phyloP scores from a whole-genome alignment of 2,329 filamentous ascomycete species.

The Diaporthe australafricana region DNA sequence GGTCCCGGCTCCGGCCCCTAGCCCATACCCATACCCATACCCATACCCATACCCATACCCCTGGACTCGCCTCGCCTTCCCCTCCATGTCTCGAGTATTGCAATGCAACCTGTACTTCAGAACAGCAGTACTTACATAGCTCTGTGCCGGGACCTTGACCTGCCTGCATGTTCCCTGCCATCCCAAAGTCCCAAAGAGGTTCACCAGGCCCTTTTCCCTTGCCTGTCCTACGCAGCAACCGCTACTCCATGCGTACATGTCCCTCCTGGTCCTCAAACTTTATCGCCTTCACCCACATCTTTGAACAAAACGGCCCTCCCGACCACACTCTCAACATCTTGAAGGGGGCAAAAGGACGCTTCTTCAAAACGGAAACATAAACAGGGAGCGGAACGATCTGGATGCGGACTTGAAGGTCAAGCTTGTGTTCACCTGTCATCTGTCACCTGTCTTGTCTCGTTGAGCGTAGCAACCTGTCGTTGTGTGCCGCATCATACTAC shows the following conservation, averaged over 20 bases:
- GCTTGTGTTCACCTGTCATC: constrained; percentile 1
- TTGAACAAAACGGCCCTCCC: constrained; percentile 28
- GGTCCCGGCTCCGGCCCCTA: constrained; percentile 30
- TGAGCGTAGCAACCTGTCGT: constrained; percentile 14
- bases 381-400: constrained; percentile 7
- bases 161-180: constrained; percentile 25
- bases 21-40: constrained; percentile 22
- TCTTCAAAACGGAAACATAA: constrained; percentile 13
- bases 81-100: constrained; percentile 33
- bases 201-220: constrained; percentile 18
- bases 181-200: constrained; percentile 16
- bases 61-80: constrained; percentile 29
- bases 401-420: constrained; percentile 2
- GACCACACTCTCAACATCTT: constrained; percentile 11
- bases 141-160: constrained; percentile 24
- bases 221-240: constrained; percentile 22
- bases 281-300: constrained; percentile 15
- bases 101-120: constrained; percentile 27
- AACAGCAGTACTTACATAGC: constrained; percentile 30
- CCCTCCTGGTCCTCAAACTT: constrained; percentile 28
- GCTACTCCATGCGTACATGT: constrained; percentile 25
- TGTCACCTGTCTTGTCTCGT: constrained; percentile 17
- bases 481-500: constrained; percentile 9
- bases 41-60: constrained; percentile 25
- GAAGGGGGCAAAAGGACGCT: background rate